Evolutionary conservation across 345 rosid species (phyloP), one percentile per base, ranked within the genome.

Genomic region (Acer yangbiense): DNA sequence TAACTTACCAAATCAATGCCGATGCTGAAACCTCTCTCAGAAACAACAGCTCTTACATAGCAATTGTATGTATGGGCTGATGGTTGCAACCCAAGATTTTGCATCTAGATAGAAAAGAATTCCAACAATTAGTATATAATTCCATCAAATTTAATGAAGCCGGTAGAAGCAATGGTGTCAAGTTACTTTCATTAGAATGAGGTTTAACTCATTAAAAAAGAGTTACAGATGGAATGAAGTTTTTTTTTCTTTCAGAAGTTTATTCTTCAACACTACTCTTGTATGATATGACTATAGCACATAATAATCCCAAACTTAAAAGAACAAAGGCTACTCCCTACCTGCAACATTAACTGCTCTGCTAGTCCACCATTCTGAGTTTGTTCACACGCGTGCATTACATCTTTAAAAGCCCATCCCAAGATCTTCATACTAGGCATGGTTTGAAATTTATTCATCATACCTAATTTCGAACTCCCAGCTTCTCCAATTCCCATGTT

Each of bases 301-400:
- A 43, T n/a, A 62, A 70, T 46, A 48, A 6, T 39, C 17, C 17
- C 29, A 68, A 72, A 61, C 1, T 35, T 9, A 27, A 12, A 41
- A 75, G 58, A 23, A 68, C 55, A 57, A 65, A 52, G 50, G 27
- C 13, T 70, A 29, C n/a, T 67, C 75, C 69, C 69, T 73, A 94
- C 98, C 97, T 90, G 99, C 43, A 80, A 66, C 86, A 92, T 82
- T 78, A 95, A 86, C 84, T 85, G 81, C 80, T 95, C 88, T 2
- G 95, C 99, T 73, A 95, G 84, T 74, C 69, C 83, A 82, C 82
- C 68, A 79, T 91, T 83, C 75, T 80, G 79, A 76, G 86, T 76
- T 81, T 75, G 83, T 71, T 89, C 94, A 86, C 98, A 95, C 18
- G 87, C 91, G 20, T 82, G 78, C 58, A 95, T 85, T 65, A 95